Base-by-base conservation (phyloP, 345 rosid genomes). In the Toxicodendron radicans region DNA sequence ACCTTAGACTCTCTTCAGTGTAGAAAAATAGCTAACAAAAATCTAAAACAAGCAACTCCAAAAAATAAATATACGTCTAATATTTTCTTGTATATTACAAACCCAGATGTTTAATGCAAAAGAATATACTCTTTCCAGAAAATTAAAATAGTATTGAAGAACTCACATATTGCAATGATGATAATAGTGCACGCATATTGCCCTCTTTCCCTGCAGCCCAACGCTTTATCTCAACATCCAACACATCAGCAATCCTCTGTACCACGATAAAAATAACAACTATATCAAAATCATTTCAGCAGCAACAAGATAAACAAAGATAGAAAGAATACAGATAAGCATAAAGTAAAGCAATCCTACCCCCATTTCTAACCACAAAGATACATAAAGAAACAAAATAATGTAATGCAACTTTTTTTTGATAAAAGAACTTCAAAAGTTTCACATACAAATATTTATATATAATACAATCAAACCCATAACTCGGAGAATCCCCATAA, bases 121-220 rank as follows among this genome's bases (percentile, higher is more conserved):
- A 18, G 17, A 30, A 49, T 30, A 12, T 46, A 5, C 54, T 24
- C n/a, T 17, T 12, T 21, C 17, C 6, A 23, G 35, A 66, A 66
- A 7, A 66, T 10, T 49, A 20, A 52, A 16, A 43, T 24, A 54
- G 33, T 13, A 6, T 45, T 41, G 45, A 43, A 67, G 14, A 69
- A 76, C 97, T 17, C 78, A 96, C 99, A 60, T 79, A 75, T 78
- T 96, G 98, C 81, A 93, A 82, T 23, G 98, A 90, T 30, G 97
- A 93, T 66, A 96, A 75, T 48, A 96, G 75, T 3, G 97, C 97
- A 52, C 97, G 98, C 92, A 96, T 76, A 67, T 93, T 96, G 81
- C 92, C 90, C 84, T 93, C 97, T 82, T 90, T 96, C 66, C 99
- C 98, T 30, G 90, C 81, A 64, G 88, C 94, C 99, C 99, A 96